These are phyloP conservation scores for Lycium ferocissimum DNA, from an alignment of 257 asterid species.

Conservation along the genomic window DNA sequence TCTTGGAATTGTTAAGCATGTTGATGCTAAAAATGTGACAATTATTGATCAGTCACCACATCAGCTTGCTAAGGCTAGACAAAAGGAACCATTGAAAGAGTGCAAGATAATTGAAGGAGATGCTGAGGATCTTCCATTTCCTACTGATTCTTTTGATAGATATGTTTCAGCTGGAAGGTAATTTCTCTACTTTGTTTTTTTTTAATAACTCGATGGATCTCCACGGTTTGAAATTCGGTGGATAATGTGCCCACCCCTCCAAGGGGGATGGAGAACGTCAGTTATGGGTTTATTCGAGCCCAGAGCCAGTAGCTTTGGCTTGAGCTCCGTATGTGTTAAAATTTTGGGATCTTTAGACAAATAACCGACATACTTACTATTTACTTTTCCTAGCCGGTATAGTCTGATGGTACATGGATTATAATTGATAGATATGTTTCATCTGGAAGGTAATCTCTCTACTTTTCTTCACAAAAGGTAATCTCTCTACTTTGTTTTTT, in stretches of 20 bases:
- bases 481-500: too few species aligned
- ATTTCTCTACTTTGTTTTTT: neutral
- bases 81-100: constrained; percentile 87
- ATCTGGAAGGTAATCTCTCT: too few species aligned
- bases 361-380: too few species aligned
- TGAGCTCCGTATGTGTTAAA: too few species aligned
- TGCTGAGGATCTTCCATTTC: constrained; percentile 94
- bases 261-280: neutral
- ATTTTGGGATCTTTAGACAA: too few species aligned
- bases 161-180: constrained; percentile 97
- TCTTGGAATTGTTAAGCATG: constrained; percentile 83
- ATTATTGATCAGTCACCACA: constrained; percentile 99
- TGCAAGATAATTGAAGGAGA: constrained; percentile 91
- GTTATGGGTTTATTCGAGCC: neutral
- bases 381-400: too few species aligned
- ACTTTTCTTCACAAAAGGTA: too few species aligned
- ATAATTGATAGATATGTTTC: too few species aligned
- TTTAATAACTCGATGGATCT: neutral
- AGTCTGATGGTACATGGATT: too few species aligned
- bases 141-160: constrained; percentile 76
- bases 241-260: neutral
- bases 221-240: neutral
- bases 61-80: constrained; percentile 92
- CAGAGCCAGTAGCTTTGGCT: too few species aligned
- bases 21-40: constrained; percentile 94